Evolutionary conservation across 2,329 filamentous ascomycete genomes (phyloP).

Genomic region (Nemania sp.): DNA sequence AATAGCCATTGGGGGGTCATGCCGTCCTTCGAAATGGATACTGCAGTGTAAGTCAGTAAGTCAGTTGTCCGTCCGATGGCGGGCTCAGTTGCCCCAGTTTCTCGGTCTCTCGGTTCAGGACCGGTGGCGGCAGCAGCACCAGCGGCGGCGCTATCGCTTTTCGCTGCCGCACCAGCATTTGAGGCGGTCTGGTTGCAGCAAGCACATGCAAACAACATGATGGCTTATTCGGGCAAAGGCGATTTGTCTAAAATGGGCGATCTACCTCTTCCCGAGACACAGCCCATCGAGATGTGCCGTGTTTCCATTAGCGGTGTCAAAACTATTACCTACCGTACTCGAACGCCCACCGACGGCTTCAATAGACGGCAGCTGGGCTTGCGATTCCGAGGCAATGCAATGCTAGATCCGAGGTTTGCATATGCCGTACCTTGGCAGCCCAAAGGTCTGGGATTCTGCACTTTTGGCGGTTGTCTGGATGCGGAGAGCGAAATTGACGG

Average conservation of each 20-base stretch:
- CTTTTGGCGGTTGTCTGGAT: conserved; percentile 2
- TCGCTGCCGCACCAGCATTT: background rate
- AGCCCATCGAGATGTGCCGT: conserved; percentile 16
- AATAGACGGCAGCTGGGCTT: background rate
- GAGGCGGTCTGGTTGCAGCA: conserved; percentile 7
- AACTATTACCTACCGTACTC: background rate
- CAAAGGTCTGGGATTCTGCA: conserved; percentile 18
- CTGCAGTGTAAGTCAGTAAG: too few species aligned
- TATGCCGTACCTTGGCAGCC: conserved; percentile 25
- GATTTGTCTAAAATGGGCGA: conserved; percentile 10
- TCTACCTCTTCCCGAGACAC: conserved; percentile 11
- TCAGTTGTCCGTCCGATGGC: background rate
- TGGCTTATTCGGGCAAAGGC: conserved; percentile 9
- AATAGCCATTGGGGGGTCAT: conserved; percentile 14
- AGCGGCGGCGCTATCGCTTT: conserved; percentile 3
- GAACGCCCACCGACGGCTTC: background rate
- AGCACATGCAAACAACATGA: conserved; percentile 4
- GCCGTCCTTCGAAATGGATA: conserved; percentile 5
- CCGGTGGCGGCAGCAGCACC: background rate
- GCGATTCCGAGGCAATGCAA: conserved; percentile 17
- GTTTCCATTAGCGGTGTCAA: conserved; percentile 5
- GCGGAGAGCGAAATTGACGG: conserved; percentile 17
- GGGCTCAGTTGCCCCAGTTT: too few species aligned
- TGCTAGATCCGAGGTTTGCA: conserved; percentile 27
- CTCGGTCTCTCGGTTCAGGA: background rate